These are phyloP conservation scores for Arthrinium puccinioides DNA, from an alignment of 2,329 filamentous ascomycete species.

Conservation along the genomic window DNA sequence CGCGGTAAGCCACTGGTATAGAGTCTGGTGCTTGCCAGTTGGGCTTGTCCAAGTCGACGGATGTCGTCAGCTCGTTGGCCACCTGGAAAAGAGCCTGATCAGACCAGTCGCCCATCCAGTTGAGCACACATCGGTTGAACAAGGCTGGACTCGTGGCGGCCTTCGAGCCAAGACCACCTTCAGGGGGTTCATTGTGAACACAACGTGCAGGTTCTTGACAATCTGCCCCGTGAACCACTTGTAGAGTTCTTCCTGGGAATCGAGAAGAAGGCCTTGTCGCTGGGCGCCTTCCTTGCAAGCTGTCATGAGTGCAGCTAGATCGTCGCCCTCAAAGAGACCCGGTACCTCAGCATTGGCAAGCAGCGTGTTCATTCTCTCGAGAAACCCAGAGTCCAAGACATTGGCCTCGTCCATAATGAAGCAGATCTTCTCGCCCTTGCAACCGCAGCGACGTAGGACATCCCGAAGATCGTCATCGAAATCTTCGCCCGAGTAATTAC, in stretches of 20 bases:
- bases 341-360: constrained; percentile 99
- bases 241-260: constrained; percentile 98
- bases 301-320: constrained; percentile 97
- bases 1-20: constrained; percentile 86
- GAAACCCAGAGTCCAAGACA: constrained; percentile 94
- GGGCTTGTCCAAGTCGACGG: constrained; percentile 86
- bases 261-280: constrained; percentile 85
- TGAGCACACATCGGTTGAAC: constrained; percentile 99
- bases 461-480: constrained; percentile 97
- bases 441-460: constrained; percentile 87
- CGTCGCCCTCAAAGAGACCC: constrained; percentile 97
- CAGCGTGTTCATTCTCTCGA: constrained; percentile 98
- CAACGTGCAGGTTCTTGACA: constrained; percentile 96
- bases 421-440: constrained; percentile 98
- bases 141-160: constrained; percentile 94
- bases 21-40: constrained; percentile 83
- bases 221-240: constrained; percentile 99
- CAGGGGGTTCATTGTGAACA: constrained; percentile 99
- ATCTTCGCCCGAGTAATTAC: constrained; percentile 95
- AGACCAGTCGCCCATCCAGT: constrained; percentile 99
- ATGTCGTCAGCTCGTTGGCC: constrained; percentile 87
- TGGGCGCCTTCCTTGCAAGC: constrained; percentile 98
- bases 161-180: constrained; percentile 90
- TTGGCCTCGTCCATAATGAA: constrained; percentile 99
- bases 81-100: constrained; percentile 99